Evolutionary conservation across 768 basidiomycete genomes (phyloP).

Genomic region (Suillus alpinus): DNA sequence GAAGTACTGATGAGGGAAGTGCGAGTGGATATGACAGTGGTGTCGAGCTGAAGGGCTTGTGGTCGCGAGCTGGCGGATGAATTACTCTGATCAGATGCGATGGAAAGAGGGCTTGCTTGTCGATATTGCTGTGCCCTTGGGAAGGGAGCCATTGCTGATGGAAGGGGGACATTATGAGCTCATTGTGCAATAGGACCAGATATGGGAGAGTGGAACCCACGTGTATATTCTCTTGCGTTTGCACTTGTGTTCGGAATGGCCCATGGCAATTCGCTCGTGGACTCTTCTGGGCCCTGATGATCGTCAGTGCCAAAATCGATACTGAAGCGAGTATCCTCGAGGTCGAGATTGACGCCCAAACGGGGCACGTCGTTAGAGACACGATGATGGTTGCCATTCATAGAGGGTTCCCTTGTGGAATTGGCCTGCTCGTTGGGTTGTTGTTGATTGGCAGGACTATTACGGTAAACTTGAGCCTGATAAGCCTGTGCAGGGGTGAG

Average conservation of each 20-base stretch:
- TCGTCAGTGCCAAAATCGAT: slow-evolving; percentile 47
- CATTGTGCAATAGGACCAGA: slow-evolving; percentile 27
- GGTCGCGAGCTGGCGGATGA: slow-evolving; percentile 32
- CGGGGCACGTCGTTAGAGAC: slow-evolving; percentile 32
- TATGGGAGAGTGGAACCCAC: slow-evolving; percentile 37
- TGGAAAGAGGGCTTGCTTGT: slow-evolving; percentile 36
- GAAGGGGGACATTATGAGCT: slow-evolving; percentile 20
- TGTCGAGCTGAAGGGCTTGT: slow-evolving; percentile 61
- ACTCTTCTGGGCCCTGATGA: slow-evolving; percentile 41
- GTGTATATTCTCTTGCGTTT: slow-evolving; percentile 31
- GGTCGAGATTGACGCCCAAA: slow-evolving; percentile 45
- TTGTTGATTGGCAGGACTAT: slow-evolving; percentile 35
- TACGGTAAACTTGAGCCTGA: slow-evolving; percentile 69
- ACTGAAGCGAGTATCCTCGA: slow-evolving; percentile 55
- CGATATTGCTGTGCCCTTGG: slow-evolving; percentile 27
- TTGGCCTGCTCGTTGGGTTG: slow-evolving; percentile 16
- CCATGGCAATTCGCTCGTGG: slow-evolving; percentile 61
- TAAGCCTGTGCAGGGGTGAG: slow-evolving; percentile 80
- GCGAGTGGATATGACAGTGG: slow-evolving; percentile 41
- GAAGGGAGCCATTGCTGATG: slow-evolving; percentile 24
- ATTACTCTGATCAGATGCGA: slow-evolving; percentile 37
- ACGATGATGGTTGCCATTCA: slow-evolving; percentile 26
- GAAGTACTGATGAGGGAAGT: slow-evolving; percentile 43
- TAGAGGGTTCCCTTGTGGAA: slow-evolving; percentile 22
- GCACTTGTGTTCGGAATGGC: slow-evolving; percentile 18